Evolutionary conservation across 495 filamentous ascomycete species (phyloP).

Genomic region (Neurospora sp.): DNA sequence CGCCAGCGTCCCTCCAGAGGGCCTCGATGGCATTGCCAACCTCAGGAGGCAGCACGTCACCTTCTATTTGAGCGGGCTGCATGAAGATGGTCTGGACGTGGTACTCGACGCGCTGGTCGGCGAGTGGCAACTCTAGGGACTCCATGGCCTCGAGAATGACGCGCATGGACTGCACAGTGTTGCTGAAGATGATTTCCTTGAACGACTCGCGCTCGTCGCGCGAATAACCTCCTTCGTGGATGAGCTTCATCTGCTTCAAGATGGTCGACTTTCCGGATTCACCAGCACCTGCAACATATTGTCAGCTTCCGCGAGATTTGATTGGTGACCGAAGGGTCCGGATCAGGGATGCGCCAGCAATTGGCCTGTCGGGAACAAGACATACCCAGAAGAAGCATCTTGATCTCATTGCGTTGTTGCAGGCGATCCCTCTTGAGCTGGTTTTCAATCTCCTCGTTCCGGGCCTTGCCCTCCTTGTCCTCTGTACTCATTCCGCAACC

Average conservation of each 20-base stretch:
- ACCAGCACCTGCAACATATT: slow-evolving; percentile 66
- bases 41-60: slow-evolving; percentile 87
- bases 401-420: slow-evolving; percentile 95
- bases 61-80: slow-evolving; percentile 91
- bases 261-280: slow-evolving; percentile 99
- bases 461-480: slow-evolving; percentile 99
- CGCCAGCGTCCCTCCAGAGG: slow-evolving; percentile 89
- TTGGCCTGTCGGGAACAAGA: slow-evolving; percentile 6
- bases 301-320: slow-evolving; percentile 7
- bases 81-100: slow-evolving; percentile 94
- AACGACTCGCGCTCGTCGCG: slow-evolving; percentile 71
- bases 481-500: slow-evolving; percentile 99
- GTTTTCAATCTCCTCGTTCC: slow-evolving; percentile 99
- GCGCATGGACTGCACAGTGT: slow-evolving; percentile 92
- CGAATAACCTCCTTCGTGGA: slow-evolving; percentile 72
- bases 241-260: slow-evolving; percentile 97
- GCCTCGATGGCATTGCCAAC: slow-evolving; percentile 88
- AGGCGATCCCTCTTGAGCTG: slow-evolving; percentile 92
- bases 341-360: neutral
- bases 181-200: slow-evolving; percentile 98
- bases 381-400: slow-evolving; percentile 96
- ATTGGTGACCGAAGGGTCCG: neutral
- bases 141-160: slow-evolving; percentile 97
- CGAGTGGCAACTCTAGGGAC: slow-evolving; percentile 78
- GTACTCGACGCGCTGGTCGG: slow-evolving; percentile 81